Conservation (phyloP, 2,329 filamentous ascomycete species). For the Domatiomyces globalis region DNA sequence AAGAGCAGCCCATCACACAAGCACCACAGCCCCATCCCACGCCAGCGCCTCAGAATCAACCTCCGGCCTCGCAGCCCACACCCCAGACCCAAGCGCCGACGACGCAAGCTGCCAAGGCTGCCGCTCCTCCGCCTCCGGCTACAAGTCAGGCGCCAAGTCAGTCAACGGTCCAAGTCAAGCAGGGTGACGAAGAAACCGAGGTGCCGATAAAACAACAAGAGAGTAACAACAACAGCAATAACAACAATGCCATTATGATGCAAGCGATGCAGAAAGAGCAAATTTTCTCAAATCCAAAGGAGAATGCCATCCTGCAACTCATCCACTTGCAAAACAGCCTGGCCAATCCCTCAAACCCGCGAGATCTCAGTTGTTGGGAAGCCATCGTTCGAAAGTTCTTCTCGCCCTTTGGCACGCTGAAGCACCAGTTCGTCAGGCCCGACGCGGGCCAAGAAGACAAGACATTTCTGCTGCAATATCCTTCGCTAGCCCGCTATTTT, state of each 20-base stretch:
- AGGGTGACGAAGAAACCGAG: conserved; percentile 3
- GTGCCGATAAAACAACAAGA: conserved; percentile 20
- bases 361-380: conserved; percentile 65
- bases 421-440: conserved; percentile 43
- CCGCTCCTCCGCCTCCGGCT: conserved; percentile 26
- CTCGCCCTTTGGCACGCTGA: conserved; percentile 59
- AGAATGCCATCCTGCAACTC: conserved; percentile 36
- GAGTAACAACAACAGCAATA: conserved; percentile 20
- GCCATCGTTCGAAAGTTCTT: conserved; percentile 71
- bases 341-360: conserved; percentile 33
- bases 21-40: conserved; percentile 24
- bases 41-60: conserved; percentile 24
- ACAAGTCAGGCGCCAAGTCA: conserved; percentile 24
- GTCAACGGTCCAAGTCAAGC: neutral
- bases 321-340: conserved; percentile 44
- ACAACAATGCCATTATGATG: conserved; percentile 27
- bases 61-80: conserved; percentile 23
- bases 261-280: conserved; percentile 22
- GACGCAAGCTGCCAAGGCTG: conserved; percentile 21
- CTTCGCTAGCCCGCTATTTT: conserved; percentile 77
- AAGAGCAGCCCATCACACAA: conserved; percentile 25
- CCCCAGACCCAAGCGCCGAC: conserved; percentile 10
- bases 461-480: conserved; percentile 71
- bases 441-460: conserved; percentile 42
- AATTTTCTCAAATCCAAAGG: conserved; percentile 22